Conservation (phyloP, 305 asterid genomes). For the Monarda citriodora region DNA sequence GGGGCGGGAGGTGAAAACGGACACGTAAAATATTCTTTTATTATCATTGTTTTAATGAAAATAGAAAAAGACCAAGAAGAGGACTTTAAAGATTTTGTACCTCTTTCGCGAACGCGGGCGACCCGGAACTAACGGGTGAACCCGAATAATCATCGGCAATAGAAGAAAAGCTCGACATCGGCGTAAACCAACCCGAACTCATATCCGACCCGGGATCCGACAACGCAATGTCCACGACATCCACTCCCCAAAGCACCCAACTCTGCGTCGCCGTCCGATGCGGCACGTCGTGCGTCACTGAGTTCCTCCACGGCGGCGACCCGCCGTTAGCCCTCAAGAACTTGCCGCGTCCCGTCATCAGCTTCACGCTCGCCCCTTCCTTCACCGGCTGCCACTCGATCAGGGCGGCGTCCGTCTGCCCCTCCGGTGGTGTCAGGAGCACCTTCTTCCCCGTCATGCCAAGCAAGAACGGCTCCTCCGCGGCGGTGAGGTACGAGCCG, state of each 20-base stretch:
- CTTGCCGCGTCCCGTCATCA: conserved; percentile 47
- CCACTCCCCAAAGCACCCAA: conserved; percentile 75
- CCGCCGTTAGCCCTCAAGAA: conserved; percentile 70
- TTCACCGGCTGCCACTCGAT: conserved; percentile 63
- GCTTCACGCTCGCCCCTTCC: conserved; percentile 49
- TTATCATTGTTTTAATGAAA: background rate
- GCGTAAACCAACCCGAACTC: conserved; percentile 19
- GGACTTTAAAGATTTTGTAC: conserved; percentile 3
- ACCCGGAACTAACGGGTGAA: conserved; percentile 34
- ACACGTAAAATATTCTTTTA: background rate
- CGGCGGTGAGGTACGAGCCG: conserved; percentile 60
- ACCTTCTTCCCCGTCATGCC: conserved; percentile 72
- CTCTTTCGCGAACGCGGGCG: conserved; percentile 31
- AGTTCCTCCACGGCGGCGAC: conserved; percentile 67
- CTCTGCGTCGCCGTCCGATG: conserved; percentile 57
- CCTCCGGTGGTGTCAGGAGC: conserved; percentile 27
- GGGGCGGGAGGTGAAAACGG: too few species aligned
- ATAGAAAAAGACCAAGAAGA: background rate
- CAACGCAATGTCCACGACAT: conserved; percentile 41
- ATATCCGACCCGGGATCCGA: conserved; percentile 26
- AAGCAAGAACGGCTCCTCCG: conserved; percentile 47
- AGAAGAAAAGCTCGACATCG: conserved; percentile 32
- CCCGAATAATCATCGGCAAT: conserved; percentile 30
- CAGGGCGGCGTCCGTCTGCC: conserved; percentile 16
- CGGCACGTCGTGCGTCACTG: conserved; percentile 67